A percentile compares a stretch with the other conserved stretches of the same genome.
Evolutionary conservation across 192 early-diverging fungal genomes (phyloP).

Genomic region (Mortierella claussenii): DNA sequence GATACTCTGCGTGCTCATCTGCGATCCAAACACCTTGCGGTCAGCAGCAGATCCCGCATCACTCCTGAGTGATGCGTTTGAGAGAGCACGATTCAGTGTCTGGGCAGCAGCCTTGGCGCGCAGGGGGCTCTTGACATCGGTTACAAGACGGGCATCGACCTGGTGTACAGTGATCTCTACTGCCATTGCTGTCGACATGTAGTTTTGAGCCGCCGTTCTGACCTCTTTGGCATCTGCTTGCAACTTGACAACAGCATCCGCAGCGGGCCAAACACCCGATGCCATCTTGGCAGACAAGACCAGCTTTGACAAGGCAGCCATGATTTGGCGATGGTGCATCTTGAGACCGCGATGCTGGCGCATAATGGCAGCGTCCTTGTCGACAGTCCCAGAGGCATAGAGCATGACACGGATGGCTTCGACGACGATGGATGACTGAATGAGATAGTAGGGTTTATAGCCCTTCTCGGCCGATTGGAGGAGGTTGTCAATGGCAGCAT

Average conservation of each 20-base stretch:
- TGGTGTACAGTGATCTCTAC: conserved; percentile 43
- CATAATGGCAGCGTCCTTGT: conserved; percentile 73
- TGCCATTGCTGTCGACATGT: conserved; percentile 52
- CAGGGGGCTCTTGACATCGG: conserved; percentile 43
- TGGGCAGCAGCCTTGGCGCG: conserved; percentile 35
- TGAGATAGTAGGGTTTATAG: conserved; percentile 73
- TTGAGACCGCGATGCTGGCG: conserved; percentile 72
- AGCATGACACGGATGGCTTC: conserved; percentile 89
- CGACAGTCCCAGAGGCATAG: conserved; percentile 77
- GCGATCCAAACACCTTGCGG: conserved; percentile 39
- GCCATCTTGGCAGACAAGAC: conserved; percentile 67
- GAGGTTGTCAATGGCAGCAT: conserved; percentile 64
- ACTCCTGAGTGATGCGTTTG: conserved; percentile 27
- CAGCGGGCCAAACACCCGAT: conserved; percentile 86
- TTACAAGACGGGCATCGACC: conserved; percentile 46
- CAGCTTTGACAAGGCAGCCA: conserved; percentile 85
- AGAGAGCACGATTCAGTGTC: conserved; percentile 43
- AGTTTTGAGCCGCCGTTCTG: conserved; percentile 77
- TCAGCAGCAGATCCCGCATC: conserved; percentile 13
- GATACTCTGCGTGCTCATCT: conserved; percentile 43
- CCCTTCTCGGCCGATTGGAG: conserved; percentile 60
- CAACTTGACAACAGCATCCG: conserved; percentile 80
- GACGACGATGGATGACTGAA: conserved; percentile 68
- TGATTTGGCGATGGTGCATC: conserved; percentile 78
- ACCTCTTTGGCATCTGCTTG: conserved; percentile 80